Conservation (phyloP, 2,329 filamentous ascomycete genomes). For the Cladophialophora immunda region DNA sequence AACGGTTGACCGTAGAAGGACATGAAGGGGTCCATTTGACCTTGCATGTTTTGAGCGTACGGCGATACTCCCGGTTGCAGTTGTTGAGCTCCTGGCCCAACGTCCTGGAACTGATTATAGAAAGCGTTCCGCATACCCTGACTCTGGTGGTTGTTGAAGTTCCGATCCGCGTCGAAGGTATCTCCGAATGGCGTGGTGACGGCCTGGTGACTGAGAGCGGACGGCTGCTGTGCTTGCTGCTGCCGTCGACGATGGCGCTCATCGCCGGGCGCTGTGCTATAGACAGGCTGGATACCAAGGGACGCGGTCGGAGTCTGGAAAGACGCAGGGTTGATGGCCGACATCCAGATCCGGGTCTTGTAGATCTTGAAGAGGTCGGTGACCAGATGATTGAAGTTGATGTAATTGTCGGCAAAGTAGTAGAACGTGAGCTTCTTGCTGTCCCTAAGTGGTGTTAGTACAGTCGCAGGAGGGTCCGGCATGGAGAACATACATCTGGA, state of each 20-base stretch:
- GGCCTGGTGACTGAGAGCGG: conserved; percentile 26
- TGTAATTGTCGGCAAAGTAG: conserved; percentile 97
- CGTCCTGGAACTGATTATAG: conserved; percentile 34
- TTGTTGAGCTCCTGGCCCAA: conserved; percentile 40
- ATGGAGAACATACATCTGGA: conserved; percentile 82
- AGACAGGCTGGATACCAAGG: conserved; percentile 67
- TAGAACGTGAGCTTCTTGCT: conserved; percentile 99
- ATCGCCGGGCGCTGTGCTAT: conserved; percentile 33
- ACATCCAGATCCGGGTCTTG: conserved; percentile 99
- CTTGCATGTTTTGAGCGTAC: conserved; percentile 41
- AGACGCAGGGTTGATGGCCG: conserved; percentile 95
- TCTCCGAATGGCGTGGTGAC: conserved; percentile 37
- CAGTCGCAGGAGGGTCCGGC: not conserved
- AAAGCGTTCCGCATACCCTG: conserved; percentile 31
- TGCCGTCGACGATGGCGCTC: conserved; percentile 35
- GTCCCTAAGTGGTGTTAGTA: conserved; percentile 69
- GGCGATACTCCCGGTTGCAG: conserved; percentile 44
- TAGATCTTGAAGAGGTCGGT: conserved; percentile 99
- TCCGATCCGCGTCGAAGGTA: conserved; percentile 36
- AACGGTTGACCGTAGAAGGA: conserved; percentile 45
- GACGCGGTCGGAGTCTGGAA: conserved; percentile 79
- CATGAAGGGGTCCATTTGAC: conserved; percentile 42
- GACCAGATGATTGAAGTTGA: conserved; percentile 96
- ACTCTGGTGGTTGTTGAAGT: conserved; percentile 34
- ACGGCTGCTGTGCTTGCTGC: conserved; percentile 41